These are phyloP conservation scores for Sarocladiaceae sp. DNA, from an alignment of 2,329 filamentous ascomycete genomes.

Conservation along the genomic window DNA sequence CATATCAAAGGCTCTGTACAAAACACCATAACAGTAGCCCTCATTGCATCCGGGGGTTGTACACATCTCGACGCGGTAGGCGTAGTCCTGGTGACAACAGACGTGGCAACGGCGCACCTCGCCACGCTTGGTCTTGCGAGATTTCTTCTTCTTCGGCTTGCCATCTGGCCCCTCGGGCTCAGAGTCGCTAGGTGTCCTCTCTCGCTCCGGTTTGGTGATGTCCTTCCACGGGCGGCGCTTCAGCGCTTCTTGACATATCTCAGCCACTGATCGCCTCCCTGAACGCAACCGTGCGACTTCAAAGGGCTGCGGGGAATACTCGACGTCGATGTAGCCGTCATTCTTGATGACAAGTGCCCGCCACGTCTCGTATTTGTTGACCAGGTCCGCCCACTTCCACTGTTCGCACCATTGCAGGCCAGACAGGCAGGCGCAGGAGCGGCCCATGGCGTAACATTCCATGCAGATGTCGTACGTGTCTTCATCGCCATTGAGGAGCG, in stretches of 20 bases:
- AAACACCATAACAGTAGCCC: conserved; percentile 85
- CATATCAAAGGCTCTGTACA: conserved; percentile 87
- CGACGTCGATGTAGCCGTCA: conserved; percentile 58
- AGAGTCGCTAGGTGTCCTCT: conserved; percentile 40
- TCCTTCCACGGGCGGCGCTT: conserved; percentile 75
- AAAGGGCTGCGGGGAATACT: conserved; percentile 63
- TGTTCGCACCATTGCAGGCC: conserved; percentile 88
- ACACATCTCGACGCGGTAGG: conserved; percentile 81
- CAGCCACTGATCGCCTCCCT: conserved; percentile 74
- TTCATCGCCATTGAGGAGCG: conserved; percentile 59
- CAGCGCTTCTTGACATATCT: conserved; percentile 91
- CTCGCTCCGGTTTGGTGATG: conserved; percentile 55
- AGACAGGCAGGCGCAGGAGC: conserved; percentile 85
- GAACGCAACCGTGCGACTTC: conserved; percentile 60
- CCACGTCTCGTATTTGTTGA: conserved; percentile 76
- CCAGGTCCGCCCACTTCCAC: conserved; percentile 76
- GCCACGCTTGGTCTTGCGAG: conserved; percentile 48
- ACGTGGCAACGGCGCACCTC: conserved; percentile 67
- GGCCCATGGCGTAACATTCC: conserved; percentile 97
- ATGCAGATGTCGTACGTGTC: conserved; percentile 96
- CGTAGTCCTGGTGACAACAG: conserved; percentile 71
- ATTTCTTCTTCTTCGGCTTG: conserved; percentile 44
- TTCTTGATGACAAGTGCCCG: conserved; percentile 69
- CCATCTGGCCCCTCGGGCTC: conserved; percentile 53
- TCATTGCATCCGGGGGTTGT: conserved; percentile 61